A percentile compares a stretch with the other conserved stretches of the same genome.
These are phyloP conservation scores for Lachancea cidri DNA, from an alignment of 805 yeast genomes.

Conservation along the genomic window DNA sequence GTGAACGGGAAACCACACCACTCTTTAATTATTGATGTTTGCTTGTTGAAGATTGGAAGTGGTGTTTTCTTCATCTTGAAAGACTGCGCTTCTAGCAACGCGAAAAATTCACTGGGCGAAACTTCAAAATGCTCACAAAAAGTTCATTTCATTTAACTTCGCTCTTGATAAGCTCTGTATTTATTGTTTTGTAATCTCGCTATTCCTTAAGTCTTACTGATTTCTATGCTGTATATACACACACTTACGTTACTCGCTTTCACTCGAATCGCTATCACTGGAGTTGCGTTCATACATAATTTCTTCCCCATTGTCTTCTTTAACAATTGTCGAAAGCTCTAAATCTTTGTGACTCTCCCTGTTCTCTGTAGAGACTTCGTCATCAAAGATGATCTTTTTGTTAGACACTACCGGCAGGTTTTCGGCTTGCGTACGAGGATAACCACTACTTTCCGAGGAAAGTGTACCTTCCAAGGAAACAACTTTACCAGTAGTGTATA, in stretches of 20 bases:
- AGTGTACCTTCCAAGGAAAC: slow-evolving; percentile 88
- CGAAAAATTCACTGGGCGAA: no score
- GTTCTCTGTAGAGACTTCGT: slow-evolving; percentile 35
- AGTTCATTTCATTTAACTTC: no score
- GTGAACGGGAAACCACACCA: no score
- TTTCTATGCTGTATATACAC: background rate
- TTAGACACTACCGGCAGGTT: slow-evolving; percentile 48
- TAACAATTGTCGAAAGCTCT: slow-evolving; percentile 27
- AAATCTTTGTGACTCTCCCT: slow-evolving; percentile 34
- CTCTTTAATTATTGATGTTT: no score
- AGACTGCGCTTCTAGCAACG: no score
- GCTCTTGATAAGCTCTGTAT: no score
- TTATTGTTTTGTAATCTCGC: no score
- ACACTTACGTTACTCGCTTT: slow-evolving; percentile 15
- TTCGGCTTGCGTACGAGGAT: slow-evolving; percentile 41
- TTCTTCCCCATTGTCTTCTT: slow-evolving; percentile 33
- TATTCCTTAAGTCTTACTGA: background rate
- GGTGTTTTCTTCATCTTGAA: no score
- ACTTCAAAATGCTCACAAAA: no score
- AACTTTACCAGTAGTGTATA: slow-evolving; percentile 73
- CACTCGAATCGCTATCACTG: slow-evolving; percentile 28
- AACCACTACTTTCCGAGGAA: slow-evolving; percentile 27
- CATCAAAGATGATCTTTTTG: slow-evolving; percentile 47
- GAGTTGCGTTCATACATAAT: slow-evolving; percentile 32
- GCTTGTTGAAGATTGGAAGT: no score